Percentiles rank a stretch among this genome's conserved stretches.
These are phyloP conservation scores for Hypoxylon cercidicola DNA, from an alignment of 495 filamentous ascomycete species.

Conservation along the genomic window DNA sequence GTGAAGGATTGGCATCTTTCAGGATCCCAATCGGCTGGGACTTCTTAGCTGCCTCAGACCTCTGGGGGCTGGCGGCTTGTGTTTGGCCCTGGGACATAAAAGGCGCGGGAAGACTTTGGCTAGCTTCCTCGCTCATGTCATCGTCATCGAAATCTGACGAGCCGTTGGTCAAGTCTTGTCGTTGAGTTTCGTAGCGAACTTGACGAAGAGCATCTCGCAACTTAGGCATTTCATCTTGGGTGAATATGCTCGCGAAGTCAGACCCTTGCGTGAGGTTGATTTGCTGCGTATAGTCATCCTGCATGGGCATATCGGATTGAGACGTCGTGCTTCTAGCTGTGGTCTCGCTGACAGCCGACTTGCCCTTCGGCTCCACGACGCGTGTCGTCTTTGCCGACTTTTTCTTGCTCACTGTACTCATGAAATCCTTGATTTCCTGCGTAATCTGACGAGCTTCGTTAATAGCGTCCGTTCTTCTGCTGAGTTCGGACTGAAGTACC, in stretches of 20 bases:
- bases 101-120: conserved; percentile 25
- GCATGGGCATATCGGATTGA: conserved; percentile 48
- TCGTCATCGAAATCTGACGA: conserved; percentile 31
- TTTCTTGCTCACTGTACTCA: conserved; percentile 45
- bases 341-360: conserved; percentile 36
- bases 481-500: conserved; percentile 38
- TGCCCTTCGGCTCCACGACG: conserved; percentile 49
- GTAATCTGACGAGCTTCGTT: conserved; percentile 39
- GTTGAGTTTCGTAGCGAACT: conserved; percentile 40
- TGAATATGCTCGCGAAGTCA: conserved; percentile 54
- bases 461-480: conserved; percentile 32
- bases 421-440: conserved; percentile 47
- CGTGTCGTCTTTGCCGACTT: conserved; percentile 51
- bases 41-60: conserved; percentile 43
- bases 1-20: conserved; percentile 57
- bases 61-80: conserved; percentile 36
- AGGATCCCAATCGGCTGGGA: conserved; percentile 51
- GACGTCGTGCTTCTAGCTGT: conserved; percentile 46
- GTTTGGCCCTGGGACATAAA: conserved; percentile 25
- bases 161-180: conserved; percentile 15
- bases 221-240: conserved; percentile 51
- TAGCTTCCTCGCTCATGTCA: conserved; percentile 36
- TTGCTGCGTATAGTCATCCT: conserved; percentile 56
- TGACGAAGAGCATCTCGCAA: conserved; percentile 51
- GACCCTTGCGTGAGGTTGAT: conserved; percentile 55